phyloP scores from a whole-genome alignment of 1,139 yeast species.

The Geotrichum candidum region DNA sequence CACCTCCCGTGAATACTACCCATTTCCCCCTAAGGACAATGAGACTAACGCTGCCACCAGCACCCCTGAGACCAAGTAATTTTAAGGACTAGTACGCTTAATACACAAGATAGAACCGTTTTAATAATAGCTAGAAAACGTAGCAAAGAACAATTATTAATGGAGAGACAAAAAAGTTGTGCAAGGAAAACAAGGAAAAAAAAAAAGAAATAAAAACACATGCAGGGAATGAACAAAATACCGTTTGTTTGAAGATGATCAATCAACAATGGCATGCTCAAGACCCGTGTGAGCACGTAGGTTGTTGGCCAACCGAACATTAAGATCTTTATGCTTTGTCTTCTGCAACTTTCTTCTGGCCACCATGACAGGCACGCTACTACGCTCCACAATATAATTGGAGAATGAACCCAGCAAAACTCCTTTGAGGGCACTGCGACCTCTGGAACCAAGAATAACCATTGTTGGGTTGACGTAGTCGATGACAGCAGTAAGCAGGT shows the following conservation, averaged over 20 bases:
- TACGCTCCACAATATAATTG: conserved; percentile 68
- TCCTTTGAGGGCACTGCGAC: conserved; percentile 69
- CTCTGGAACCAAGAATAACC: conserved; percentile 78
- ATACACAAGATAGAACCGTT: neutral
- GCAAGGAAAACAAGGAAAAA: neutral
- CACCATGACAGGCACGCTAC: conserved; percentile 86
- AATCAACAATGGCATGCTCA: conserved; percentile 29
- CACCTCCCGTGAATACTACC: conserved; percentile 8
- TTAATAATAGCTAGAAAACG: too few species aligned
- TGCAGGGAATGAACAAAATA: neutral
- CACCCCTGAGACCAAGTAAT: neutral
- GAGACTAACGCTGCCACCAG: neutral
- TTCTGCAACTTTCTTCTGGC: conserved; percentile 78
- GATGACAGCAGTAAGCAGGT: conserved; percentile 73
- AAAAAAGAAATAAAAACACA: neutral
- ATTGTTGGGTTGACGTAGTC: conserved; percentile 78
- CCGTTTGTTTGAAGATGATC: neutral
- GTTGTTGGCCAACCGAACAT: conserved; percentile 40
- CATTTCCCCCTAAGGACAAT: neutral
- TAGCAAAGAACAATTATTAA: neutral
- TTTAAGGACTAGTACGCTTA: neutral
- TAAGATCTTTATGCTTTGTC: conserved; percentile 49
- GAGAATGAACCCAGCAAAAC: conserved; percentile 70
- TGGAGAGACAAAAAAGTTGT: neutral
- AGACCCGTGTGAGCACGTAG: conserved; percentile 28